Base-by-base conservation (phyloP, 2,329 filamentous ascomycete species). In the Trichoderma oligosporum region DNA sequence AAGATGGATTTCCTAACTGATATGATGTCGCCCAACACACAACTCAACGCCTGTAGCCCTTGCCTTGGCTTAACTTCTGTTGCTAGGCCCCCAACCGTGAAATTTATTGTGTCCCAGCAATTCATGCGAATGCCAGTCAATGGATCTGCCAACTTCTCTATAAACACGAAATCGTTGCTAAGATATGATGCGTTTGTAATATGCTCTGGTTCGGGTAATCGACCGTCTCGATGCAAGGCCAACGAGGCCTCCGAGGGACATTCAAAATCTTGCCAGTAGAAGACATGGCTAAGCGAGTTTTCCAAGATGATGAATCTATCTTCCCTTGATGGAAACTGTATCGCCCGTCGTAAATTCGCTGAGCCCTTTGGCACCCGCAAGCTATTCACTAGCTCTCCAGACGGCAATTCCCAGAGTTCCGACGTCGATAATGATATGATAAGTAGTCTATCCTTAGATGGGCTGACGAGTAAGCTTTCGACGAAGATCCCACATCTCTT, bases 251-350 rank as follows among this genome's bases (percentile, higher is more conserved):
- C 45, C 22, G 45, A 22, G 14, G 16, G 11, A 11, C 20, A 33
- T 33, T 29, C 35, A 27, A 54, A 54, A 33, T 54, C 18, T 12
- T n/a, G 24, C 51, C 51, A 54, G 33, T 54, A 45, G 36, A 54
- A 54, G 5, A 44, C n/a, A 12, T 44, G 29, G 6, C 24, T 25
- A 4, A 11, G 14, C 6, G 51, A 44, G 16, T 44, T 12, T n/a
- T 52, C 33, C 22, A 52, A 31, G 7, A 52, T 52, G 33, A 52
- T 52, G 22, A 52, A 52, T n/a, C 33, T 24, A n/a, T 41, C 48
- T 16, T 41, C 14, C 22, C 25, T 20, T 16, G 24, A 52, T 7
- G 48, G 48, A 22, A 27, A 29, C 14, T 52, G 33, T 9, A 27
- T n/a, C 12, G 35, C 48, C 18, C 9, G 20, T 38, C 33, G 48